Evolutionary conservation across 106 monocot species (phyloP).

Genomic region (Dactylorhiza incarnata): DNA sequence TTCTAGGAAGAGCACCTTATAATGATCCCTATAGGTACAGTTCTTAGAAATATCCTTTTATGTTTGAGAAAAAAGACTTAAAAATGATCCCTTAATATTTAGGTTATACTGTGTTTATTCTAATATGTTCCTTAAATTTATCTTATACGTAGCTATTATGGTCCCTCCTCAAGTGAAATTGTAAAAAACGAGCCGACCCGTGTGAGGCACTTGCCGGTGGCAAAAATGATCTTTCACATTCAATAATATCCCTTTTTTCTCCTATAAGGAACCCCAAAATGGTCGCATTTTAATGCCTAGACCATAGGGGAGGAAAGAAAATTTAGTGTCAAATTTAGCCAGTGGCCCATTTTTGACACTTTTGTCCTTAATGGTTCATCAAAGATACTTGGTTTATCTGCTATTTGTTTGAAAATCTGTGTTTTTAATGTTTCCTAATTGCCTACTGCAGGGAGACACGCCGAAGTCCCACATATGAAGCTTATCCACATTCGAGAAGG

Average conservation of each 20-base stretch:
- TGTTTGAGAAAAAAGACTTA: no score
- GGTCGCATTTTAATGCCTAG: no score
- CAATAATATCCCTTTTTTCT: no score
- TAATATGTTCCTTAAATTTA: not conserved
- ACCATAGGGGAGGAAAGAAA: no score
- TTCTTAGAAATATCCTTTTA: not conserved
- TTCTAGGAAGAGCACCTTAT: slow-evolving; percentile 51
- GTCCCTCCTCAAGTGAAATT: no score
- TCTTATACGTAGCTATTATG: not conserved
- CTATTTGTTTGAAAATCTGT: not conserved
- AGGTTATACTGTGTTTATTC: not conserved
- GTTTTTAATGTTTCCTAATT: not conserved
- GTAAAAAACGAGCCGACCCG: no score
- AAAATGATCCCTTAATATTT: no score
- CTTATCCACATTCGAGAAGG: slow-evolving; percentile 73
- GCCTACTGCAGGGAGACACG: slow-evolving; percentile 49
- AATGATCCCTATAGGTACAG: slow-evolving; percentile 87
- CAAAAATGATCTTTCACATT: no score
- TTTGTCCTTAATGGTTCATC: not conserved
- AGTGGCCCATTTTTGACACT: no score
- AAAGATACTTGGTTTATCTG: not conserved
- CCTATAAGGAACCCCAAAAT: no score
- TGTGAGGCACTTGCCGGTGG: no score
- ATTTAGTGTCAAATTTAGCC: no score
- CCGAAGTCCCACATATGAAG: slow-evolving; percentile 95